Conservation (phyloP, 2,329 filamentous ascomycete species). For the Alternaria sp. region DNA sequence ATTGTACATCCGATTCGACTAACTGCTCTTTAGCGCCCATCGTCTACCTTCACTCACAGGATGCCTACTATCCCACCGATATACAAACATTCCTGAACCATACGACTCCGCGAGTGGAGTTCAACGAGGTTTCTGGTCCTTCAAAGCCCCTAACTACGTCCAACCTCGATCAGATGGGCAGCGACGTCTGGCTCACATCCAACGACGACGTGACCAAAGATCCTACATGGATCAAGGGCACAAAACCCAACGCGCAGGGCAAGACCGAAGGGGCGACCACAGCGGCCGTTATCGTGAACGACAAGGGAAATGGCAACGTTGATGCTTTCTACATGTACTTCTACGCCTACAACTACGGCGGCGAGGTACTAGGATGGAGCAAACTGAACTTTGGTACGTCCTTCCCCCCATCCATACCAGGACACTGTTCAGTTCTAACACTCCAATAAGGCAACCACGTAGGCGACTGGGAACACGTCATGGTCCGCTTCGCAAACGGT, state of each 20-base stretch:
- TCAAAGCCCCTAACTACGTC: slow-evolving; percentile 49
- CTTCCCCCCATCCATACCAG: not conserved
- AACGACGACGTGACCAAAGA: slow-evolving; percentile 51
- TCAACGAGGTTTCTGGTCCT: slow-evolving; percentile 41
- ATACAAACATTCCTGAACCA: slow-evolving; percentile 51
- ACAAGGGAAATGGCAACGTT: slow-evolving; percentile 60
- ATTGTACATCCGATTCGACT: not conserved
- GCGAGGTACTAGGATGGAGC: slow-evolving; percentile 52
- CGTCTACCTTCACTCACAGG: slow-evolving; percentile 53
- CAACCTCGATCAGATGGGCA: slow-evolving; percentile 53
- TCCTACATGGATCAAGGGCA: slow-evolving; percentile 58
- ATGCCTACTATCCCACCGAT: slow-evolving; percentile 54
- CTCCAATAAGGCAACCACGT: slow-evolving; percentile 61
- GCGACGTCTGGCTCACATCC: slow-evolving; percentile 55
- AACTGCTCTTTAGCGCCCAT: slow-evolving; percentile 48
- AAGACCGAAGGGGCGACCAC: slow-evolving; percentile 59
- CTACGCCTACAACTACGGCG: slow-evolving; percentile 64
- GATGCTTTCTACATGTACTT: slow-evolving; percentile 71
- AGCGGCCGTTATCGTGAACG: slow-evolving; percentile 63
- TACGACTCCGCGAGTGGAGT: slow-evolving; percentile 49
- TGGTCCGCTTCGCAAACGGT: slow-evolving; percentile 68
- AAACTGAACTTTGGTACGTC: slow-evolving; percentile 53
- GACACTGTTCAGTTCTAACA: not conserved
- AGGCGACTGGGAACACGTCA: slow-evolving; percentile 72
- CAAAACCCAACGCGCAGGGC: slow-evolving; percentile 58